Base-by-base conservation (phyloP, 805 yeast species). In the Lipomyces kockii region DNA sequence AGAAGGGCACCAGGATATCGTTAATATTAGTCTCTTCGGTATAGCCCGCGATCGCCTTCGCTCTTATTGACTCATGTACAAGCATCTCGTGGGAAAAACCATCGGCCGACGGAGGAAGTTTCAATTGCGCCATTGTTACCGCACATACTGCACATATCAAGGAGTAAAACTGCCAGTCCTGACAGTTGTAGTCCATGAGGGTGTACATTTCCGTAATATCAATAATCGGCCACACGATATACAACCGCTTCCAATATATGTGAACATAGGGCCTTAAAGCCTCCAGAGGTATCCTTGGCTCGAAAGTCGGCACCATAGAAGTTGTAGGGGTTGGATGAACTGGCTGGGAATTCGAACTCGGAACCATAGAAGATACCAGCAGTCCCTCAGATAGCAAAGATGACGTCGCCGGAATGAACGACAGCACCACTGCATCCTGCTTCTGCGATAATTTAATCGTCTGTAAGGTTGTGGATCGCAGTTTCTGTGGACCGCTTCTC, bases 401-500 rank as follows among this genome's bases (percentile, higher is more conserved):
- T 8, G 52, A 46, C 22, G 17, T 7, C 17, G 52, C 25, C 11
- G 22, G 52, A 46, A 12, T 3, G 52, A 14, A 4, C 9, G 52
- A 46, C 52, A 14, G 7, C 27, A 22, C 3, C 29, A 3, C 29
- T 20, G 11, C 49, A n/a, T 35, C 20, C 9, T 14, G 52, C 8
- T 11, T 12, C 20, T 17, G 27, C 14, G 29, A 9, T 32, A 20
- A 11, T 27, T 20, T 22, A 20, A 51, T 51, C 8, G 54, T 49
- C 20, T 25, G 3, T 25, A 35, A 20, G 2, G 54, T 51, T 14
- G 54, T 22, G 8, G 54, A 20, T 22, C 54, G 27, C 11, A 27
- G 54, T 27, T 46, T 20, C 22, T 25, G 12, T 20, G 62, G 62
- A 20, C 62, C 62, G 22, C 53, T 60, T 43, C 34, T 60, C 25